These are phyloP conservation scores for Metschnikowia noctiluminum DNA, from an alignment of 805 yeast species.

Conservation along the genomic window DNA sequence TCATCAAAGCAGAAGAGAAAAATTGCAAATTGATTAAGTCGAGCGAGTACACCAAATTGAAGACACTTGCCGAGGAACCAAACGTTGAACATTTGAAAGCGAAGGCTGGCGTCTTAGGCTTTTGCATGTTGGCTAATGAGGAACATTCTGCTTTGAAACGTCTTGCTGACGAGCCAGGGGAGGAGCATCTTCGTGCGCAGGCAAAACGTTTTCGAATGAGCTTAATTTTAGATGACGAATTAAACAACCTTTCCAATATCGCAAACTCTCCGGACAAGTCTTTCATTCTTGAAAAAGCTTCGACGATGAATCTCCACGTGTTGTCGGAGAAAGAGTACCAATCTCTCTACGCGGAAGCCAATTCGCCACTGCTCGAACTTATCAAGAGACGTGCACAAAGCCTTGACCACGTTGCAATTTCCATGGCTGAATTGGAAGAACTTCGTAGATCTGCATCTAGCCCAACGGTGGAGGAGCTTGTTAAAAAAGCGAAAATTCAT, in stretches of 20 bases:
- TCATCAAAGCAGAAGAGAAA: slow-evolving; percentile 14
- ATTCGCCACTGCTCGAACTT: slow-evolving; percentile 16
- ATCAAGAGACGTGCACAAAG: slow-evolving; percentile 5
- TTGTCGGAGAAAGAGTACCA: slow-evolving; percentile 8
- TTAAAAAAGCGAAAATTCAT: slow-evolving; percentile 2
- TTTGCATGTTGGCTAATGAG: slow-evolving; percentile 1
- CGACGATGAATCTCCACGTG: not conserved
- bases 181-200: slow-evolving; percentile 7
- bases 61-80: slow-evolving; percentile 6
- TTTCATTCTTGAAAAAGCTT: slow-evolving; percentile 7
- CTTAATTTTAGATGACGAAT: not conserved
- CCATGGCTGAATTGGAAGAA: slow-evolving; percentile 1
- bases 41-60: slow-evolving; percentile 5
- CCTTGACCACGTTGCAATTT: slow-evolving; percentile 1
- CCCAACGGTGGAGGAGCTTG: slow-evolving; percentile 17
- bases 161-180: slow-evolving; percentile 6
- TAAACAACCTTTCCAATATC: not conserved
- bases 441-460: slow-evolving; percentile 8
- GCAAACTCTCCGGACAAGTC: slow-evolving; percentile 7
- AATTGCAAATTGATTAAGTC: slow-evolving; percentile 7
- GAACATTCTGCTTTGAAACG: not conserved
- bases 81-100: slow-evolving; percentile 3
- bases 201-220: not conserved
- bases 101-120: slow-evolving; percentile 8
- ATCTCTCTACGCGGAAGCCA: slow-evolving; percentile 7